These are phyloP conservation scores for Creolimax fragrantissima DNA, from an alignment of 78 protist species.

Conservation along the genomic window DNA sequence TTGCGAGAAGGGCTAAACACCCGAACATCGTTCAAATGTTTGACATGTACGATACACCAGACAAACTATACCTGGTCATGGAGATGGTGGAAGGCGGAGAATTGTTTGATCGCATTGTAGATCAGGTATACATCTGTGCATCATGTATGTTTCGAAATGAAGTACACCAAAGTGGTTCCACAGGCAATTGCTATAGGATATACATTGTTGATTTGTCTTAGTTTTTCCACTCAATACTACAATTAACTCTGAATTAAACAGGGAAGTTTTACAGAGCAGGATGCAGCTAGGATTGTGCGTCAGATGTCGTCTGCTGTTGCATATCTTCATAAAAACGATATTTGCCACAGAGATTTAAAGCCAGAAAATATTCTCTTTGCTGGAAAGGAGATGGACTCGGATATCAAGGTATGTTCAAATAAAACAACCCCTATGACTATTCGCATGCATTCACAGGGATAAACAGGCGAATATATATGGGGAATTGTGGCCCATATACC, in stretches of 20 bases:
- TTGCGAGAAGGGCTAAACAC: slow-evolving; percentile 17
- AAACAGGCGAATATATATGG: too few species aligned
- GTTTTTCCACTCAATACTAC: too few species aligned
- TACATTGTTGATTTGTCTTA: too few species aligned
- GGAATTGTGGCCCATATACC: too few species aligned
- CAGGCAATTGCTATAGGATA: too few species aligned
- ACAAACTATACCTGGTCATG: slow-evolving; percentile 22
- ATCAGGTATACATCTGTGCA: not conserved
- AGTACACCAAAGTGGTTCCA: too few species aligned
- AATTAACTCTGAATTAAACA: too few species aligned
- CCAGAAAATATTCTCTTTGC: slow-evolving; percentile 50
- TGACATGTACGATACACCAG: slow-evolving; percentile 28
- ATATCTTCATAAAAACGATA: slow-evolving; percentile 40
- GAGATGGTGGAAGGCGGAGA: slow-evolving; percentile 46
- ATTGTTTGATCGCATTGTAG: slow-evolving; percentile 53
- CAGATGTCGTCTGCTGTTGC: slow-evolving; percentile 31
- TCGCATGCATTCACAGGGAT: too few species aligned
- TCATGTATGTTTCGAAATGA: too few species aligned
- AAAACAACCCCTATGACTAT: too few species aligned
- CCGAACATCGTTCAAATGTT: slow-evolving; percentile 19
- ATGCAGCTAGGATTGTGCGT: slow-evolving; percentile 13
- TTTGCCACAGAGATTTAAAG: slow-evolving; percentile 70
- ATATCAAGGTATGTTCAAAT: too few species aligned
- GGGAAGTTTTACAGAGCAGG: slow-evolving; percentile 36
- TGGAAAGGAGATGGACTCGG: not conserved